phyloP scores from a whole-genome alignment of 1,284 basidiomycete genomes.

The Ganoderma sp. region DNA sequence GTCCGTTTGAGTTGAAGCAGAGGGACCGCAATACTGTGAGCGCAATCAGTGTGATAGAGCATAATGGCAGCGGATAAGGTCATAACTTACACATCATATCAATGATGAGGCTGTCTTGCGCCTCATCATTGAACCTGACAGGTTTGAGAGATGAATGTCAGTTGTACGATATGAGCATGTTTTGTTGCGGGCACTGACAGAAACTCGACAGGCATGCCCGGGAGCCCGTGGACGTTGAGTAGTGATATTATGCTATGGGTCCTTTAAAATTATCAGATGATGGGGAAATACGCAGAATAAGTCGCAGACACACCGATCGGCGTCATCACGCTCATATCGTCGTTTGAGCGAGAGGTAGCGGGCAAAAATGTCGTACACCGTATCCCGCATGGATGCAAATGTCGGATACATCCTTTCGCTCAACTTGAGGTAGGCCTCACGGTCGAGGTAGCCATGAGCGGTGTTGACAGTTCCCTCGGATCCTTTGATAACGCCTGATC shows the following conservation, averaged over 20 bases:
- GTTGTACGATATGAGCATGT: background rate
- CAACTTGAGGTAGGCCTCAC: constrained; percentile 51
- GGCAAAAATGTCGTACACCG: constrained; percentile 61
- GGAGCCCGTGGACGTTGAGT: background rate
- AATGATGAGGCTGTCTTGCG: constrained; percentile 73
- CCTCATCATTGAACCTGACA: constrained; percentile 73
- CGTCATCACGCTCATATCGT: constrained; percentile 56
- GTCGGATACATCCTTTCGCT: constrained; percentile 57
- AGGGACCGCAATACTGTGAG: constrained; percentile 57
- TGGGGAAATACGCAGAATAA: background rate
- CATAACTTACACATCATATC: constrained; percentile 48
- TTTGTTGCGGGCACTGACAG: background rate
- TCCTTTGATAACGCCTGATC: constrained; percentile 68
- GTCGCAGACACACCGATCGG: constrained; percentile 57
- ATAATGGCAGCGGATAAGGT: no score
- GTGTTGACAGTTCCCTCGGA: constrained; percentile 54
- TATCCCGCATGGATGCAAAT: constrained; percentile 54
- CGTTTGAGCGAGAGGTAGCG: constrained; percentile 56
- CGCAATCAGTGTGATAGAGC: background rate
- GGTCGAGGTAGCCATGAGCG: constrained; percentile 48
- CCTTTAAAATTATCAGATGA: background rate
- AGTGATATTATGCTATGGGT: background rate
- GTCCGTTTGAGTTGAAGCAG: constrained; percentile 66
- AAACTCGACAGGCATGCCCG: background rate
- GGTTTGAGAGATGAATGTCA: background rate